phyloP scores from a whole-genome alignment of 2,329 filamentous ascomycete species.

The Zymoseptoria tritici region DNA sequence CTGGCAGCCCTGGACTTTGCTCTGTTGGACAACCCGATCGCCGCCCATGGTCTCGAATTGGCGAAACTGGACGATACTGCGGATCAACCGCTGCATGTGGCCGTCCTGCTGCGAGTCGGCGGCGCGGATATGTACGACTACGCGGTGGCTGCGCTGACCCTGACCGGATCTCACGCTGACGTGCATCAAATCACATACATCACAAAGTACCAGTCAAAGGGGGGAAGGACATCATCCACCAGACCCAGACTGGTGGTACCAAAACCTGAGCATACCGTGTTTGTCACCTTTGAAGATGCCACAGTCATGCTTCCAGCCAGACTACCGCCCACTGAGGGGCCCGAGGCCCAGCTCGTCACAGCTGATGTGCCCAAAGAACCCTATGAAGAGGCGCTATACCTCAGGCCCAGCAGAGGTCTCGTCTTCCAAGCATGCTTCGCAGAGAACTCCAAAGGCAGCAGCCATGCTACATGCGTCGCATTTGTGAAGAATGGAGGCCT shows the following conservation, averaged over 20 bases:
- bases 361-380: constrained; percentile 55
- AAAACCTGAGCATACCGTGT: constrained; percentile 69
- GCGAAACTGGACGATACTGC: constrained; percentile 14
- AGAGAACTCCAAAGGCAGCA: constrained; percentile 36
- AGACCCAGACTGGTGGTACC: constrained; percentile 67
- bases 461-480: constrained; percentile 37
- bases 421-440: constrained; percentile 43
- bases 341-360: constrained; percentile 64
- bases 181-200: constrained; percentile 42
- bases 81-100: constrained; percentile 19
- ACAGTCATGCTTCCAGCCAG: constrained; percentile 70
- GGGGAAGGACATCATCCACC: background rate
- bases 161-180: constrained; percentile 47
- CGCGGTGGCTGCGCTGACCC: constrained; percentile 62
- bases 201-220: constrained; percentile 5
- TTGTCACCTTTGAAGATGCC: constrained; percentile 70
- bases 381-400: constrained; percentile 82
- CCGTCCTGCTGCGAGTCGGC: constrained; percentile 24
- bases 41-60: constrained; percentile 18
- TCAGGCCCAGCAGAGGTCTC: constrained; percentile 50
- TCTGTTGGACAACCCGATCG: constrained; percentile 43
- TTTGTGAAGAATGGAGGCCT: constrained; percentile 53
- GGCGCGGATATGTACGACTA: constrained; percentile 49
- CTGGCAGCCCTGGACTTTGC: constrained; percentile 64
- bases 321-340: constrained; percentile 54